Percentiles rank a stretch among this genome's conserved stretches.
These are phyloP conservation scores for Podospora pseudocomata DNA, from an alignment of 495 filamentous ascomycete genomes.

Conservation along the genomic window DNA sequence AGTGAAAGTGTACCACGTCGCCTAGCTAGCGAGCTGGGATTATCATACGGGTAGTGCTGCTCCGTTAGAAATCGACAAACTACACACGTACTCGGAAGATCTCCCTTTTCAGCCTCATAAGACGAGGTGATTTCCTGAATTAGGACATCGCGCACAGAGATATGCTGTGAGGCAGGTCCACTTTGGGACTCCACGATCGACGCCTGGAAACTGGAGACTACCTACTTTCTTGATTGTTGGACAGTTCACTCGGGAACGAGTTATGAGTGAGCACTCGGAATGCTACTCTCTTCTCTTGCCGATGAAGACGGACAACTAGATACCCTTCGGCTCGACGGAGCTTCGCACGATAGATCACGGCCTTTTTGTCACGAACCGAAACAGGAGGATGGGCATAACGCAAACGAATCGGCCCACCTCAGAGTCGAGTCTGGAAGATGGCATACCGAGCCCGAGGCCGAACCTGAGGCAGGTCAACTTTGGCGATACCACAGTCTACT, in stretches of 20 bases:
- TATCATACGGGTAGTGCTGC: neutral
- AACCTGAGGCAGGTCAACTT: neutral
- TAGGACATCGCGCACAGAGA: neutral
- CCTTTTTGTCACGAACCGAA: neutral
- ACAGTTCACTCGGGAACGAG: neutral
- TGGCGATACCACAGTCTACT: neutral
- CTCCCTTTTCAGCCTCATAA: neutral
- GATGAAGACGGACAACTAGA: neutral
- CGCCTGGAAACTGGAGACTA: neutral
- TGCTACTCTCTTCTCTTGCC: neutral
- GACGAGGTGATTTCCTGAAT: neutral
- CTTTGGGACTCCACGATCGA: neutral
- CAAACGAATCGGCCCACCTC: neutral
- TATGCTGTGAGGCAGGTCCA: neutral
- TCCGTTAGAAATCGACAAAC: neutral
- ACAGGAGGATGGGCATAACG: neutral
- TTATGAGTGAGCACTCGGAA: neutral
- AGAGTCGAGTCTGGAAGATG: neutral
- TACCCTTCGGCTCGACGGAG: neutral
- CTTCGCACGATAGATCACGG: neutral
- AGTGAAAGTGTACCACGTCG: neutral
- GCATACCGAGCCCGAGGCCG: neutral
- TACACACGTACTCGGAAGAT: too few relatives aligned
- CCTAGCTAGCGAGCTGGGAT: conserved; percentile 10
- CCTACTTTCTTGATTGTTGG: neutral